These are phyloP conservation scores for Porcisia hertigi DNA, from an alignment of 208 protist species.

Conservation along the genomic window DNA sequence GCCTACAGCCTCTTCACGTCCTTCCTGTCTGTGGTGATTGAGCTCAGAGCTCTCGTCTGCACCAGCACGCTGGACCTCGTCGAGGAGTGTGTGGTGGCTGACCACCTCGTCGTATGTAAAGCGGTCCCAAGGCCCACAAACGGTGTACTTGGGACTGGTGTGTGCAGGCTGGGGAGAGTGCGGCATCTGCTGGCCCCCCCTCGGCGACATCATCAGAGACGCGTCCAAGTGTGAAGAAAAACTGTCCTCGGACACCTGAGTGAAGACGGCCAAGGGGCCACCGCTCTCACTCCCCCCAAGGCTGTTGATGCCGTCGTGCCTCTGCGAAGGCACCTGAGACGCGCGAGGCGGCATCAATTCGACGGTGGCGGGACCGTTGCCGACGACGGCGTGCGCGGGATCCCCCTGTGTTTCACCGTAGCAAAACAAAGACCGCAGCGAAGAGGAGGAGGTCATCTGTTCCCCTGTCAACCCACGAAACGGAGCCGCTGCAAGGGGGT, in stretches of 20 bases:
- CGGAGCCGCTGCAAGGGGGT: background rate
- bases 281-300: background rate
- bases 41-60: background rate
- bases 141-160: background rate
- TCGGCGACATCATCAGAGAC: background rate
- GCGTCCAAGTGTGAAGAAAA: background rate
- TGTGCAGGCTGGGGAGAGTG: background rate
- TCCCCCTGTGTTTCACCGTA: background rate
- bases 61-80: background rate
- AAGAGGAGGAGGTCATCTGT: background rate
- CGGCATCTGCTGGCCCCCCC: background rate
- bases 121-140: background rate
- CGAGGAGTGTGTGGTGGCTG: background rate
- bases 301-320: background rate
- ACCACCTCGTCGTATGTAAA: background rate
- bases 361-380: background rate
- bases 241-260: background rate
- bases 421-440: background rate
- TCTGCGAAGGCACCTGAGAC: background rate
- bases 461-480: background rate
- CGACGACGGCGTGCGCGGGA: background rate
- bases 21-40: background rate
- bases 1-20: background rate
- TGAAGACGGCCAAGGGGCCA: background rate
- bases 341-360: background rate